phyloP scores from a whole-genome alignment of 192 early-diverging fungal genomes.

The Borealophlyctis nickersoniae region DNA sequence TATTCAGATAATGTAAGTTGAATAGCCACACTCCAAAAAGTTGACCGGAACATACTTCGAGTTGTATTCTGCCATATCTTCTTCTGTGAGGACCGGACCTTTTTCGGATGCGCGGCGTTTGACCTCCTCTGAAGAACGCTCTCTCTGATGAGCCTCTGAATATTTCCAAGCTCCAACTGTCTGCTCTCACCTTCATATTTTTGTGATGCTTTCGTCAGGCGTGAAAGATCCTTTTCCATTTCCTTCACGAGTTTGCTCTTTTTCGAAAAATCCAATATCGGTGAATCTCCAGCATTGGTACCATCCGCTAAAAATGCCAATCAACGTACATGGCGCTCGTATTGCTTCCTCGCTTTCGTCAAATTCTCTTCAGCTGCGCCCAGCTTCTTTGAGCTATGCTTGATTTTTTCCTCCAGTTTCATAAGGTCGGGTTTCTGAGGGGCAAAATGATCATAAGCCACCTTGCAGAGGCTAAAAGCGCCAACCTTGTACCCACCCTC shows the following conservation, averaged over 20 bases:
- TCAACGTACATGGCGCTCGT: slow-evolving; percentile 57
- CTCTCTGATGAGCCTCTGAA: too few species aligned
- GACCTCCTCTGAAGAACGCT: slow-evolving; percentile 26
- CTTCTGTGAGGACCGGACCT: slow-evolving; percentile 17
- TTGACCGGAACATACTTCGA: slow-evolving; percentile 35
- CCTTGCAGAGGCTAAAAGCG: slow-evolving; percentile 3
- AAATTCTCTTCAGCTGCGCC: slow-evolving; percentile 59
- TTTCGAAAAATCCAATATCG: slow-evolving; percentile 7
- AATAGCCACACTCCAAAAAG: not conserved
- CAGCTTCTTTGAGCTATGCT: slow-evolving; percentile 67
- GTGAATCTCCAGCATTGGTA: too few species aligned
- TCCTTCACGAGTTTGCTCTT: slow-evolving; percentile 36
- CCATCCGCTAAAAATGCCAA: too few species aligned
- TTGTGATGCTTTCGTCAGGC: slow-evolving; percentile 26
- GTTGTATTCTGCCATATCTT: slow-evolving; percentile 52
- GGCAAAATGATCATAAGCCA: slow-evolving; percentile 2
- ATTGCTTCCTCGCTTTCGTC: slow-evolving; percentile 47
- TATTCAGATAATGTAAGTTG: slow-evolving; percentile 16
- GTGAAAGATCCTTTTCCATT: slow-evolving; percentile 42
- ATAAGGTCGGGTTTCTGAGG: slow-evolving; percentile 58
- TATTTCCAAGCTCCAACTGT: slow-evolving; percentile 1
- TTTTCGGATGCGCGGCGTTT: slow-evolving; percentile 31
- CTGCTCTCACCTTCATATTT: slow-evolving; percentile 27
- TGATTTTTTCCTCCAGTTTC: slow-evolving; percentile 69
- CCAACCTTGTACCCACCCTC: slow-evolving; percentile 23